Base-by-base conservation (phyloP, 2,329 filamentous ascomycete genomes). In the Alternaria viburni region DNA sequence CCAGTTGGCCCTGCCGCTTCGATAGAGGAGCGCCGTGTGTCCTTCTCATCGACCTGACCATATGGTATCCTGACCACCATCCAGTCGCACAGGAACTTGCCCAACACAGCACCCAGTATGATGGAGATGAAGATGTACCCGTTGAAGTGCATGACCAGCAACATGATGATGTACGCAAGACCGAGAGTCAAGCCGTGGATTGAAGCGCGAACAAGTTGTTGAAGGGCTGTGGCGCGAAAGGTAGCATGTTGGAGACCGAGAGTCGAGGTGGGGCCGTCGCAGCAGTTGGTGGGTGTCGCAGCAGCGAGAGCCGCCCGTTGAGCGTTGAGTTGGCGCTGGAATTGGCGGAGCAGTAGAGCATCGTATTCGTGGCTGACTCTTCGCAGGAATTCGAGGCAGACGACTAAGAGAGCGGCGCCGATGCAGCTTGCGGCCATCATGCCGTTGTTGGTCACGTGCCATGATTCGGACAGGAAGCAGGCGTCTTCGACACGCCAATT, bases 401-500 rank as follows among this genome's bases (percentile, higher is more conserved):
- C 85, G 69, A 91, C 90, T 57, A 96, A 88, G n/a, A 90, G 81
- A 65, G 93, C 83, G 36, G 93, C 89, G 64, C 91, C 92, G 74
- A 96, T 90, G 81, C 92, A 96, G 56, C 89, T 91, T 21, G 90
- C 92, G 51, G 90, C 92, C 75, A 96, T 95, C 86, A 90, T 90
- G 77, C 86, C 89, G 3, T 79, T 81, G 23, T 89, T 90, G 15
- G 82, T 89, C 77, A 95, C 86, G 73, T 89, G 89, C 92, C 92
- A 96, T 21, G 85, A 83, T 8, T 77, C 71, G 23, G 90, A 81
- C 74, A 96, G 86, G 84, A 96, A 95, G 65, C 83, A 93, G 19
- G 89, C 81, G 75, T 91, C 88, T 75, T 91, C 82, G 4, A 89
- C 90, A 77, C 91, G 85, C 90, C 90, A 92, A 79, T 93, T 93